Evolutionary conservation across 1,139 yeast species (phyloP), one percentile per base, ranked within the genome.

Genomic region (Candida sp.): DNA sequence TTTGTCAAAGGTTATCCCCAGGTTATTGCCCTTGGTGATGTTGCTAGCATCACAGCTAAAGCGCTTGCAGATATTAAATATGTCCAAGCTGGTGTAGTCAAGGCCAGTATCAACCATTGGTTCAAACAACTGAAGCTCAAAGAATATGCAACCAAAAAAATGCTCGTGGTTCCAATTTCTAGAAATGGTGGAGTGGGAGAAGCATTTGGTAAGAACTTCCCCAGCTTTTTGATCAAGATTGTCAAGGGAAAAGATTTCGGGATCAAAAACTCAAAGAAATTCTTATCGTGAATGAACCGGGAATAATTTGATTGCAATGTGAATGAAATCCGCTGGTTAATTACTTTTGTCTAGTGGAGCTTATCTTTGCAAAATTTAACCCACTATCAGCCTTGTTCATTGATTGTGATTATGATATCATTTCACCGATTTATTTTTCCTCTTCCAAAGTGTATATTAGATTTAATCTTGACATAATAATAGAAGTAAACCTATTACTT

Each of bases 141-240:
- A 35, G 41, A 54, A 5, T 58, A 55, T 40, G 41, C 38, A 6
- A 43, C 47, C 4, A 41, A 40, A n/a, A 35, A 38, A 5, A 52
- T 53, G 1, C 41, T 55, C 9, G 11, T 66, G 1, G 60, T 68
- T 9, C 75, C 76, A 9, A 58, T 70, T 39, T 65, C 72, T 4
- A 60, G 56, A 47, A 49, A 55, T 3, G 72, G 72, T 21, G 76
- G 75, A 22, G 67, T 69, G 40, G 74, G 72, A 12, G 39, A 54
- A 6, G 25, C 55, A 0, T 63, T 52, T 45, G 73, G 72, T 4
- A 59, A 56, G 50, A 33, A 46, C 3, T 42, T 59, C 7, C 74
- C 75, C 2, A 60, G 45, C 38, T 67, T 69, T 44, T 12, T 66
- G 8, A 63, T 66, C 15, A 46, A 51, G 46, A n/a, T 49, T 6